Conservation (phyloP, 768 basidiomycete genomes). For the Lentinus tigrinus region DNA sequence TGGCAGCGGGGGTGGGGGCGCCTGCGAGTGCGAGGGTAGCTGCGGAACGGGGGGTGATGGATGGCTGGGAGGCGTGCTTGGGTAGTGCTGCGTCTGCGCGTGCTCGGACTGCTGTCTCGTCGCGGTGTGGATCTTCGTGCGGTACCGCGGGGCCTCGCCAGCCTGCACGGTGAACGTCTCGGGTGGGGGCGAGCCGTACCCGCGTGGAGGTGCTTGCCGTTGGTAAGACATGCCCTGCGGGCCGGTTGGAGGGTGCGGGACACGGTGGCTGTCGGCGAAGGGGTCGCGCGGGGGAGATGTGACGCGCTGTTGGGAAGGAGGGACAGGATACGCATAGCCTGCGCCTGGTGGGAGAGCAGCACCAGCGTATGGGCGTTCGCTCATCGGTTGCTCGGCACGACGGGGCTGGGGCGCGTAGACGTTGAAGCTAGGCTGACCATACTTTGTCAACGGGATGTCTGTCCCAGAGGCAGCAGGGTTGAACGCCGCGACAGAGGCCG, state of each 20-base stretch:
- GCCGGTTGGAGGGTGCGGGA: not conserved
- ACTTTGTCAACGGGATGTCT: conserved; percentile 47
- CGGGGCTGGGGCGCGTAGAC: conserved; percentile 54
- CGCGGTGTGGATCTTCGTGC: not conserved
- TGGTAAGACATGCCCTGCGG: conserved; percentile 10
- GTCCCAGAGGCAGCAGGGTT: conserved; percentile 36
- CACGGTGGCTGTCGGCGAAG: conserved; percentile 14
- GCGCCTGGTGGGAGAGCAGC: conserved; percentile 6
- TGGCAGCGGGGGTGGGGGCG: conserved; percentile 3
- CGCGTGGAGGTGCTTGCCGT: conserved; percentile 10
- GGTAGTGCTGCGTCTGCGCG: conserved; percentile 4
- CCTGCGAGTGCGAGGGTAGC: not conserved
- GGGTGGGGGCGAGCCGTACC: conserved; percentile 17
- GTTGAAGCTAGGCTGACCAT: conserved; percentile 46
- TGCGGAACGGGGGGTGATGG: conserved; percentile 1
- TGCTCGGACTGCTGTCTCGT: not conserved
- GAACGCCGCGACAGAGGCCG: conserved; percentile 33
- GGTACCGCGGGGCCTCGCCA: not conserved
- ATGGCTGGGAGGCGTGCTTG: not conserved
- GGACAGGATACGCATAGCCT: conserved; percentile 5
- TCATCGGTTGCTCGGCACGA: conserved; percentile 17
- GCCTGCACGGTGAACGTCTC: conserved; percentile 1
- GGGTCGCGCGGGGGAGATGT: conserved; percentile 6
- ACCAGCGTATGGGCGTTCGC: not conserved
- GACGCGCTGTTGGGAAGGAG: conserved; percentile 2